Base-by-base conservation (phyloP, 1,139 yeast genomes). In the Candida labiduridarum region DNA sequence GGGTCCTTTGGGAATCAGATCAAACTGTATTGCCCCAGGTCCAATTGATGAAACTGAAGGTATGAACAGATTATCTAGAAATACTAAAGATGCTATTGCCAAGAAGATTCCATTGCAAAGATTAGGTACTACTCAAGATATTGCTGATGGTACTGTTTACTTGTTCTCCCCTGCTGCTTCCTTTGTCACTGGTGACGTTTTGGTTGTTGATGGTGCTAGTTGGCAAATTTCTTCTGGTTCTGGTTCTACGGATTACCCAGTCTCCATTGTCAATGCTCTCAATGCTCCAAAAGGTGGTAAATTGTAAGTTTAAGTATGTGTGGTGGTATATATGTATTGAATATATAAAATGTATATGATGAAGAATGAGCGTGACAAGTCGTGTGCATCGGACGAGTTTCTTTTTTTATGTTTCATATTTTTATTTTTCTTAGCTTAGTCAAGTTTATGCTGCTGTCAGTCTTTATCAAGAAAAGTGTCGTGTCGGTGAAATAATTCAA, bases 21-120 rank as follows among this genome's bases (percentile, higher is more conserved):
- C 85, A 45, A 92, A 92, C 65, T 84, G 89, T 65, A 83, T 92
- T 59, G 97, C 97, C 0, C 98, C 98, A 0, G 97, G 97, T 6
- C 83, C 87, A n/a, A 90, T 91, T 59, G 87, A 67, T 1, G 88
- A 83, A 34, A 91, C 97, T 5, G 97, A 91, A 68, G 98, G 97
- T 6, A 74, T 86, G 66, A 78, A 80, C 44, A 76, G 96, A 56
- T 75, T 85, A 52, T 53, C 74, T 53, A 63, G 73, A 18, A 80
- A 78, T 30, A 47, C 52, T 19, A 65, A 57, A 15, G 62, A 61
- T 5, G 73, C 76, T 33, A 62, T 79, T 40, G 59, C 68, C 5
- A 69, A 75, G 54, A 74, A 67, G 55, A 78, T 89, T 31, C 98
- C 98, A 2, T 67, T 90, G 57, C 96, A 87, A 67, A 76, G 94